Conservation (phyloP, 2,329 filamentous ascomycete species). For the Curvularia hawaiiensis region DNA sequence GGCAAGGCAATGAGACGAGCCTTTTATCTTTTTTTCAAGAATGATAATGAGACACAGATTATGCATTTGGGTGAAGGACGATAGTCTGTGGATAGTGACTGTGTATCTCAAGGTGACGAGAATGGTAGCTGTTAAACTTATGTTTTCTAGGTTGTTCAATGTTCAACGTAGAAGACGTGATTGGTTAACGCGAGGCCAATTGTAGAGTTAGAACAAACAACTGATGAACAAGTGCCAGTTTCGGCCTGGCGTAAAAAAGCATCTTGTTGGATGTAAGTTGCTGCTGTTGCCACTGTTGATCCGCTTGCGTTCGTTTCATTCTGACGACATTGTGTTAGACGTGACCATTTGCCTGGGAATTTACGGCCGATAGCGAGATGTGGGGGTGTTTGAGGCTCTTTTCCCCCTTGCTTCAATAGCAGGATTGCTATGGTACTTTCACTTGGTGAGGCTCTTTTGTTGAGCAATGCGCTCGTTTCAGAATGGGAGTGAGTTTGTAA, state of each 20-base stretch:
- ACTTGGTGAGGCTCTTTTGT: neutral
- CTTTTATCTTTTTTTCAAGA: conserved; percentile 36
- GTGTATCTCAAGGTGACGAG: conserved; percentile 36
- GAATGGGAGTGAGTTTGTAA: neutral
- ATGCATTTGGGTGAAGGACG: conserved; percentile 37
- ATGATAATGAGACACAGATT: conserved; percentile 28
- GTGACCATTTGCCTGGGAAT: conserved; percentile 8
- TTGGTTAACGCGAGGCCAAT: neutral
- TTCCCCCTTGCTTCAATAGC: conserved; percentile 1
- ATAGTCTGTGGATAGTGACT: conserved; percentile 33
- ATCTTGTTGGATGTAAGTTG: conserved; percentile 32
- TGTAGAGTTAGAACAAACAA: conserved; percentile 4
- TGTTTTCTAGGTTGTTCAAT: conserved; percentile 22
- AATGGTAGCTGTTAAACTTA: conserved; percentile 26
- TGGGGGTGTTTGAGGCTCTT: neutral
- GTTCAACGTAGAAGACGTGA: neutral
- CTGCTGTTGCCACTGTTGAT: neutral
- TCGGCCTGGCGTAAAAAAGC: conserved; percentile 28
- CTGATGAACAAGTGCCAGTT: conserved; percentile 33
- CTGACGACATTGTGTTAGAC: neutral
- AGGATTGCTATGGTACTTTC: neutral
- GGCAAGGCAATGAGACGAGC: conserved; percentile 34
- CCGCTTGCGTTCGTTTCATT: neutral
- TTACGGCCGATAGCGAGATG: neutral
- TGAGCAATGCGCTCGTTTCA: conserved; percentile 3